A percentile compares a stretch with the other conserved stretches of the same genome.
phyloP scores from a whole-genome alignment of 169 alveolate genomes.

The Toxoplasma gondii region DNA sequence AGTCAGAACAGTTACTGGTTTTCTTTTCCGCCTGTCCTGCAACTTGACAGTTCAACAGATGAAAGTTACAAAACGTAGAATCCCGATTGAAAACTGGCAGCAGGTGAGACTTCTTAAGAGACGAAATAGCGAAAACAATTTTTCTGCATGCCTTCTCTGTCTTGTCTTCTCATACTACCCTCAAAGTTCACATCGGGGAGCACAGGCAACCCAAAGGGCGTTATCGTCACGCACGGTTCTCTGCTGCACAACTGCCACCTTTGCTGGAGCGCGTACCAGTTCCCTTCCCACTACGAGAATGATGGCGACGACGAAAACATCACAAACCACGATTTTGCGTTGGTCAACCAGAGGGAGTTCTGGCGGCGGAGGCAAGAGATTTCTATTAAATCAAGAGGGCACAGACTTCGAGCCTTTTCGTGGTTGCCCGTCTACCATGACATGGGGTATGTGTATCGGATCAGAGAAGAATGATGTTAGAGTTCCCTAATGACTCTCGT shows the following conservation, averaged over 20 bases:
- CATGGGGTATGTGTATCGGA: conserved; percentile 73
- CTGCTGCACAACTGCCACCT: conserved; percentile 73
- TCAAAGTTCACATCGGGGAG: conserved; percentile 80
- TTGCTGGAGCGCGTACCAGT: conserved; percentile 74
- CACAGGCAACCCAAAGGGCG: conserved; percentile 80
- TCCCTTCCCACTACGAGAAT: conserved; percentile 67
- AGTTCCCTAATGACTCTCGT: neutral
- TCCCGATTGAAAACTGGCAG: too few relatives aligned
- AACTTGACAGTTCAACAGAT: too few relatives aligned
- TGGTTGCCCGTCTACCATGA: conserved; percentile 82
- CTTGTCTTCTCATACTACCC: conserved; percentile 1
- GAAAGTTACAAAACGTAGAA: too few relatives aligned
- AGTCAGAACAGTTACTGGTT: too few relatives aligned
- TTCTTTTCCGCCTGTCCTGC: too few relatives aligned
- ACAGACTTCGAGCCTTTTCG: conserved; percentile 71
- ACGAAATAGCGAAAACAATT: too few relatives aligned
- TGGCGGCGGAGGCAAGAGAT: conserved; percentile 60
- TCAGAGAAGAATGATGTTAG: neutral
- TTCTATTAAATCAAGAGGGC: conserved; percentile 63
- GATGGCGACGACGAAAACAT: conserved; percentile 53
- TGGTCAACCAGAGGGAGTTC: conserved; percentile 49
- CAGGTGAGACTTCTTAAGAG: too few relatives aligned
- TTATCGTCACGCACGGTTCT: conserved; percentile 77
- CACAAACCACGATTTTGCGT: conserved; percentile 48
- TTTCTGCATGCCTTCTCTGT: too few relatives aligned